Conservation (phyloP, 768 basidiomycete species). For the Melanogaster broomeanus region DNA sequence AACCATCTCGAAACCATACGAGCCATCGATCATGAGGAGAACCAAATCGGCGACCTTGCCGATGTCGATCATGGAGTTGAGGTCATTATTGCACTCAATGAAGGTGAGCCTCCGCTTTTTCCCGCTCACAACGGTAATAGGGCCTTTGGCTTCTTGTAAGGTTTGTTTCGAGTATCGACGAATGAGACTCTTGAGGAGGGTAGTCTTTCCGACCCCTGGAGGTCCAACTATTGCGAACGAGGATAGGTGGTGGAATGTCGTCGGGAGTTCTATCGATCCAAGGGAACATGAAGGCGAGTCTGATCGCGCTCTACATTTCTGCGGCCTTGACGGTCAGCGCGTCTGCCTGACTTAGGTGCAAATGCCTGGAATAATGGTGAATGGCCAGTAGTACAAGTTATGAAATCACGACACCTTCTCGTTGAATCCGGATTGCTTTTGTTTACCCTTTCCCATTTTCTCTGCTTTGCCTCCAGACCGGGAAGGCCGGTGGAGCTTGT, state of each 20-base stretch:
- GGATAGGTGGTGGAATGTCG: constrained; percentile 87
- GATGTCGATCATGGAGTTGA: constrained; percentile 98
- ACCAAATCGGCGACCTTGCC: constrained; percentile 97
- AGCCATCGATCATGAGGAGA: constrained; percentile 95
- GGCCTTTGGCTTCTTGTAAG: constrained; percentile 85
- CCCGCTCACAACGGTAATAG: constrained; percentile 91
- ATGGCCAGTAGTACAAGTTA: neutral
- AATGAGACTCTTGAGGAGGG: constrained; percentile 88
- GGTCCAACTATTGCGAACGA: constrained; percentile 96
- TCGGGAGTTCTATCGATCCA: constrained; percentile 94
- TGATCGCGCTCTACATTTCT: constrained; percentile 93
- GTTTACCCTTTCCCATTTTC: constrained; percentile 74
- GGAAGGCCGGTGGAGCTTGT: constrained; percentile 81
- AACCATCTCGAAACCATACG: constrained; percentile 99
- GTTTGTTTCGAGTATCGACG: constrained; percentile 94
- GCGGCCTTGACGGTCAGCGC: constrained; percentile 86
- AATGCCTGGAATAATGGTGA: constrained; percentile 61
- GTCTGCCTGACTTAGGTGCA: constrained; percentile 86
- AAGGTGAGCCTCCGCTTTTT: constrained; percentile 94
- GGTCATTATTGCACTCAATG: constrained; percentile 95
- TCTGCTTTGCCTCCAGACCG: constrained; percentile 72
- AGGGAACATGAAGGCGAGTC: constrained; percentile 91
- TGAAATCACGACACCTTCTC: constrained; percentile 64
- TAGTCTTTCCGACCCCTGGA: constrained; percentile 96
- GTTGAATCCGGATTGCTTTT: constrained; percentile 79